phyloP scores from a whole-genome alignment of 2,329 filamentous ascomycete genomes.

The Botrytis deweyae region DNA sequence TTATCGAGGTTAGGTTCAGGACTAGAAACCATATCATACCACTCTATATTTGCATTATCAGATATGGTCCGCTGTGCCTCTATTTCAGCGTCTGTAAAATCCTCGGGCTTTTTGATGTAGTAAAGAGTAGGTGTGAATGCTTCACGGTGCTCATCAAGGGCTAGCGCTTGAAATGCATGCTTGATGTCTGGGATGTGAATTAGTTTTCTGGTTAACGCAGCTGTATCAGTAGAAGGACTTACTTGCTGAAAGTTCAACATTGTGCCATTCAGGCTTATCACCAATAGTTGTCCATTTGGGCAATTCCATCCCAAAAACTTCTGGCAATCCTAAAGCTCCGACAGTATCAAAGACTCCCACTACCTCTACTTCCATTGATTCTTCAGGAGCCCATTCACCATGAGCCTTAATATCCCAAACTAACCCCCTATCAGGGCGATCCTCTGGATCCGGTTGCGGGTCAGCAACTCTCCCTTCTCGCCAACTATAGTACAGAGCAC shows the following conservation, averaged over 20 bases:
- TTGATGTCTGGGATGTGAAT: conserved; percentile 39
- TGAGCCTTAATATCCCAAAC: not conserved
- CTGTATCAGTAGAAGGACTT: not conserved
- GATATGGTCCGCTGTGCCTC: not conserved
- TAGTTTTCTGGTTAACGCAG: not conserved
- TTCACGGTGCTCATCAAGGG: conserved; percentile 48
- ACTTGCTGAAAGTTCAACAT: conserved; percentile 5
- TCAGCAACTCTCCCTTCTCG: not conserved
- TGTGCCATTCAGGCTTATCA: conserved; percentile 13
- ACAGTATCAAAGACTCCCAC: conserved; percentile 29
- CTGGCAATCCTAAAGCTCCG: conserved; percentile 18
- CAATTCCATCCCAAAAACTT: not conserved
- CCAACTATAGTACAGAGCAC: not conserved
- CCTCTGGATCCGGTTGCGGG: not conserved
- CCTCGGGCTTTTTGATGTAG: conserved; percentile 22
- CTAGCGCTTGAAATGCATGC: conserved; percentile 50
- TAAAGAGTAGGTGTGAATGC: conserved; percentile 43
- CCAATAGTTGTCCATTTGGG: not conserved
- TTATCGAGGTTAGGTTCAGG: not conserved
- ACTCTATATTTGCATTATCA: not conserved
- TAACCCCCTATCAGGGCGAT: not conserved
- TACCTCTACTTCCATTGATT: conserved; percentile 22
- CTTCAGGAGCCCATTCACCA: not conserved
- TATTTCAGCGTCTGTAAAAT: not conserved
- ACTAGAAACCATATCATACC: not conserved